Percentiles rank a stretch among this genome's conserved stretches.
phyloP scores from a whole-genome alignment of 495 filamentous ascomycete genomes.

The Clavariopsis aquatica region DNA sequence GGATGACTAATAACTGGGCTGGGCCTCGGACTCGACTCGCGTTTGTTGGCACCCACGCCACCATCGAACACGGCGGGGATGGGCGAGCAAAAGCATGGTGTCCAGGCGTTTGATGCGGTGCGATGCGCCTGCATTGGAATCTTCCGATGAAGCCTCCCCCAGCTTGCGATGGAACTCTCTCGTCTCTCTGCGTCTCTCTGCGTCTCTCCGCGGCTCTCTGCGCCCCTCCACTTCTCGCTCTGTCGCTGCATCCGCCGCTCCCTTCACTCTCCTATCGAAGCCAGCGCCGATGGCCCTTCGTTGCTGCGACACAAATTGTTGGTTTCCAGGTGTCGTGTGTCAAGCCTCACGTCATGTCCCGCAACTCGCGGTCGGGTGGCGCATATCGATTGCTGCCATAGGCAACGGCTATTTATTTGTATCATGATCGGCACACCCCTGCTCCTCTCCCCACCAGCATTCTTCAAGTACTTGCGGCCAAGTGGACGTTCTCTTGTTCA shows the following conservation, averaged over 20 bases:
- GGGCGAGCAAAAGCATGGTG: no score
- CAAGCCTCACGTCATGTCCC: background rate
- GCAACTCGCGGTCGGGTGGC: background rate
- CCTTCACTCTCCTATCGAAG: no score
- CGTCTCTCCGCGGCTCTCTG: background rate
- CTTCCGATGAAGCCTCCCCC: background rate
- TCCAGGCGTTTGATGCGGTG: no score
- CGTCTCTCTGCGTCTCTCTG: background rate
- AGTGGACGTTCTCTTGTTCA: conserved; percentile 24
- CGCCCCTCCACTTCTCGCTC: background rate
- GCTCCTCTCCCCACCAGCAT: conserved; percentile 28
- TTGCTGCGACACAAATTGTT: background rate
- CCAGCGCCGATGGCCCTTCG: no score
- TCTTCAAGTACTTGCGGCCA: conserved; percentile 17
- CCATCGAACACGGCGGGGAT: no score
- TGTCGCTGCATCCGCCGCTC: background rate
- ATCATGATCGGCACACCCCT: conserved; percentile 22
- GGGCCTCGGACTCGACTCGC: background rate
- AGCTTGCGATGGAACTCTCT: background rate
- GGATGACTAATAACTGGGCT: background rate
- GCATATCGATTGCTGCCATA: conserved; percentile 35
- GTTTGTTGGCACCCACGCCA: no score
- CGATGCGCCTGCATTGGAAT: no score
- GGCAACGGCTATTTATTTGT: conserved; percentile 29
- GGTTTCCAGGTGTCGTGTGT: background rate